Evolutionary conservation across 441 rosid species (phyloP).

Genomic region (Viola pubescens): DNA sequence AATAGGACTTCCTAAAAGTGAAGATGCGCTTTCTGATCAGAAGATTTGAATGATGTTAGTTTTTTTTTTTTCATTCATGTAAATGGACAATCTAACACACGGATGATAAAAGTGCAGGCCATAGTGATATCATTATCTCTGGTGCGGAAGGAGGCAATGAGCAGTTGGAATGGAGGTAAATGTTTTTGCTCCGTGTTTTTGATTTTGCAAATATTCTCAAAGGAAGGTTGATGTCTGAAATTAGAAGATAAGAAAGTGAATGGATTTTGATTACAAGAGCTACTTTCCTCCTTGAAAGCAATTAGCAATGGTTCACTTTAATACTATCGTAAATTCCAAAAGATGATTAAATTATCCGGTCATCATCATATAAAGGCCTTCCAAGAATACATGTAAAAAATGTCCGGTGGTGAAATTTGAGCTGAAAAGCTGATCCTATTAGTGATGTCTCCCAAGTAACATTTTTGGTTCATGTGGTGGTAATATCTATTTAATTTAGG

Average conservation of each 20-base stretch:
- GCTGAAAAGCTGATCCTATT: too few species aligned
- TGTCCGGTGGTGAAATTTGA: too few species aligned
- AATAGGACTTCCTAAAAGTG: too few species aligned
- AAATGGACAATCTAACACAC: conserved; percentile 8
- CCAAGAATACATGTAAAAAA: too few species aligned
- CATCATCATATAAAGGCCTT: too few species aligned
- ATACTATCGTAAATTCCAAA: too few species aligned
- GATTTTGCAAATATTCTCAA: neutral
- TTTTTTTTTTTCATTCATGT: neutral
- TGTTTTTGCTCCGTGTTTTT: conserved; percentile 8
- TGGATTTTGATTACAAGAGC: neutral
- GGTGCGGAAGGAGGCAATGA: conserved; percentile 22
- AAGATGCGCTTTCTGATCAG: too few species aligned
- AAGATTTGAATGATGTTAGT: neutral
- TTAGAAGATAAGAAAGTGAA: neutral
- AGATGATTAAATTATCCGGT: too few species aligned
- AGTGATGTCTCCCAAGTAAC: too few species aligned
- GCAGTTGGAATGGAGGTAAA: conserved; percentile 15
- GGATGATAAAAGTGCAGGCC: conserved; percentile 32
- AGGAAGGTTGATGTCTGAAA: neutral
- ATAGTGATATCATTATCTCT: conserved; percentile 35
- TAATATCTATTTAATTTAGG: too few species aligned
- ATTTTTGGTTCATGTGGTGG: too few species aligned
- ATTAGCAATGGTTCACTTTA: too few species aligned
- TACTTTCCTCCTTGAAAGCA: neutral